Evolutionary conservation across 148 eudicot species (phyloP), one percentile per base, ranked within the genome.

Genomic region (Linanthus parryae): DNA sequence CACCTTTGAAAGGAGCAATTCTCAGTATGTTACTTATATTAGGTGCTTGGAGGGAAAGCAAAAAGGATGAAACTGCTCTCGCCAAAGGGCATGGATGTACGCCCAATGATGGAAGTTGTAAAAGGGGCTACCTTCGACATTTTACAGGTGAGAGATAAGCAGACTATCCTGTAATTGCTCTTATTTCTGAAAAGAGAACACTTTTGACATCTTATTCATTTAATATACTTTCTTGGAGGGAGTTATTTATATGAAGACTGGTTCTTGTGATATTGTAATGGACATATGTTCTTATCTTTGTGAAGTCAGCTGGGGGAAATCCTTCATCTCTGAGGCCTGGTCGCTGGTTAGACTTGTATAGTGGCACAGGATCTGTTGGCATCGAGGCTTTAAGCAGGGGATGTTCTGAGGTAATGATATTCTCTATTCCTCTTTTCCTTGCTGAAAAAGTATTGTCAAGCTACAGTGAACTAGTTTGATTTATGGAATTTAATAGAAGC

Each of bases 101-200:
- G 95, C 15, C 97, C 97, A 28, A 90, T 83, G 97, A 91, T 86
- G 97, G 94, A 91, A 70, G 97, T 91, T 38, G 97, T 86, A 26
- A 91, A 91, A 69, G 94, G 77, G 52, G 92, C 86, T 44, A 84
- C 95, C 49, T 91, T 90, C 71, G 76, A 66, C 54, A 86, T 91
- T 13, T 68, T 91, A 80, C 94, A 91, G 89, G 95, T 83, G 62
- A 51, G n/a, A 13, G 26, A 4, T 22, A 5, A 7, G 29, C 37
- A 31, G 61, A 2, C 27, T 13, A 21, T 15, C 17, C 27, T 30
- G 2, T 10, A 22, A 40, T 9, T 21, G 41, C 7, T 33, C 7
- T 61, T 10, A 42, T 19, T 42, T 8, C 26, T 42, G 19, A 18
- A 29, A 13, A 46, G 27, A 25, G 1, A 15, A 13, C 8, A 18